Evolutionary conservation across 805 yeast genomes (phyloP).

Genomic region (Schizosaccharomyces japonicus): DNA sequence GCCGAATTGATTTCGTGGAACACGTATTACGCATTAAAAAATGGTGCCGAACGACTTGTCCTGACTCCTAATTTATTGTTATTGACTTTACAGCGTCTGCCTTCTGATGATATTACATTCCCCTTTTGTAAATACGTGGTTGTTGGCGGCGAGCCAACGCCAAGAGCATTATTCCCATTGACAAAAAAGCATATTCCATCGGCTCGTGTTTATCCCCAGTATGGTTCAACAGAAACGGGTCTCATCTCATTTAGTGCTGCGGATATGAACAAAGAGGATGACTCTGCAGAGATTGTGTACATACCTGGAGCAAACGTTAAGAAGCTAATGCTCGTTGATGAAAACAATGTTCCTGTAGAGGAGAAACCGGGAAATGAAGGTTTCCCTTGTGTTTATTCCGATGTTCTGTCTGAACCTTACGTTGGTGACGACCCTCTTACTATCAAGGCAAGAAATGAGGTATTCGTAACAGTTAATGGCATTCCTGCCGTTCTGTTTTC

Average conservation of each 20-base stretch:
- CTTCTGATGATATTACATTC: background rate
- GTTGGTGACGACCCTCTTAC: background rate
- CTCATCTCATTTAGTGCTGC: background rate
- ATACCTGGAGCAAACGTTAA: background rate
- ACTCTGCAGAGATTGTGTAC: background rate
- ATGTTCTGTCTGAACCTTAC: background rate
- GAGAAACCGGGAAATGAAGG: background rate
- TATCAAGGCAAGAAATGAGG: background rate
- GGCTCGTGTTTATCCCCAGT: background rate
- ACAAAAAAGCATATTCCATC: background rate
- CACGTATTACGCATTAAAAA: background rate
- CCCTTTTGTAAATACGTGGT: background rate
- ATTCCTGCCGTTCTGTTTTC: background rate
- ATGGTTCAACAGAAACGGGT: background rate
- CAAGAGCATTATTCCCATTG: background rate
- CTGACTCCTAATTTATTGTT: background rate
- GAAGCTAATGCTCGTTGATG: background rate
- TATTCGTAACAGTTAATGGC: background rate
- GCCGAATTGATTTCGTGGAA: background rate
- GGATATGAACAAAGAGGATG: background rate
- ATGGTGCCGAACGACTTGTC: background rate
- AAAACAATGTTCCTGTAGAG: background rate
- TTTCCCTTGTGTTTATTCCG: background rate
- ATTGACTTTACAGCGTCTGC: background rate
- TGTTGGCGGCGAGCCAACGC: background rate